Evolutionary conservation across 2,329 filamentous ascomycete species (phyloP), one percentile per base, ranked within the genome.

Genomic region (Pseudofabraea citricarpa): DNA sequence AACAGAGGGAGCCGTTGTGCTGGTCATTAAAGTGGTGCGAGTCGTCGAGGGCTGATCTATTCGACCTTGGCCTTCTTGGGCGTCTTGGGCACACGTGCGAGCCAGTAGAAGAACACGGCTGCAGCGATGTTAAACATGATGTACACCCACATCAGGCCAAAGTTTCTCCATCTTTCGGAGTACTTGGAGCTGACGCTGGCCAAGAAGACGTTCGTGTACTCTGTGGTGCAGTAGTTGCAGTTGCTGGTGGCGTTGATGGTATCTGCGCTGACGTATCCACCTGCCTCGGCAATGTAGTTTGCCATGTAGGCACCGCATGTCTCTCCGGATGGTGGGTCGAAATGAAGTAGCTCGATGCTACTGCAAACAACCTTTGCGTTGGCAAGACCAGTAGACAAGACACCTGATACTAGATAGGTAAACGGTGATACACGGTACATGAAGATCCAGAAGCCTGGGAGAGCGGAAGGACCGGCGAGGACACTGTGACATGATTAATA

Each of bases 361-460:
- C 85, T 77, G 63, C 90, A 95, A 0, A 62, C 54, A 23, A 91
- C 81, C 0, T 67, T 38, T 0, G 79, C 79, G 56, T 85, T 83
- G 39, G 85, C 85, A 3, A 95, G 69, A 4, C 79, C 87, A 1
- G 76, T 77, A 0, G 82, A 74, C 0, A 91, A 64, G 68, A 95
- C 80, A 15, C 83, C 87, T 4, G 75, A 75, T 13, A 93, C 79
- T 15, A 93, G 69, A 61, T 95, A 95, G 0, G 85, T 90, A 41
- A 95, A 87, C 0, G 90, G 89, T 0, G 83, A 89, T 41, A 90
- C 68, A 35, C 85, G 79, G 65, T 91, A 93, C 83, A 90, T 87
- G 71, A 89, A 90, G 55, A 85, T 83, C 85, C 87, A 91, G 72
- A 90, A 90, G 3, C 78, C 68, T 0, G 87, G 86, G 26, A 93